Base-by-base conservation (phyloP, 169 alveolate species). In the Plasmodium vivax region DNA sequence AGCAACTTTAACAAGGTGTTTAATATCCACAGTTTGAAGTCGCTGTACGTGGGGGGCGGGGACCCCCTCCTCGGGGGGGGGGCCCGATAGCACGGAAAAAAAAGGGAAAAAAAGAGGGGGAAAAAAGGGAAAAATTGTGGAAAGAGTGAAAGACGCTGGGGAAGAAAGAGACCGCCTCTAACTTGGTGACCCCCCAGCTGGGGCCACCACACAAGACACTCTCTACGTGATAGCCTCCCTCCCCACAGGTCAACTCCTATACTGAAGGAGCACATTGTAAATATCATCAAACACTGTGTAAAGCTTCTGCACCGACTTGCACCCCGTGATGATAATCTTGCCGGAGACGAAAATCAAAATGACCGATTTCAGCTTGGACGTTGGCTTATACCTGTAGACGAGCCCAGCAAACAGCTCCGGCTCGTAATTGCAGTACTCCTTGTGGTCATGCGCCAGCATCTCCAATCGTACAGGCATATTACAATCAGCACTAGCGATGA, bases 391-490 rank as follows among this genome's bases (percentile, higher is more conserved):
- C 72, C 98, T 82, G 82, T 94, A 96, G 3, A 96, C 98, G 83
- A 96, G 54, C 0, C 98, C 99, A 0, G 99, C 99, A 93, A 99
- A 99, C 45, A 99, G 93, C 95, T 99, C 99, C 10, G 99, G 99
- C 85, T 99, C 99, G 95, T 99, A 99, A 80, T 97, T 96, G 88
- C 99, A 96, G 92, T 97, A 98, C 30, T 97, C 98, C 83, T 96
- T 97, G 95, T 98, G 99, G 41, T 96, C 98, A 81, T 96, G 96
- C 30, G 99, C 99, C 77, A 99, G 96, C 77, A 99, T 98, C 88
- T 99, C 99, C 80, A 99, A 98, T 82, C 99, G 94, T 56, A 99
- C 97, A 19, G 99, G 99, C 85, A 99, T 98, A 90, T 98, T 98
- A 81, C 99, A 98, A 95, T 98, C 99, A 75, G 98, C 98, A 38